phyloP scores from a whole-genome alignment of 768 basidiomycete genomes.

The Trametes elegans region DNA sequence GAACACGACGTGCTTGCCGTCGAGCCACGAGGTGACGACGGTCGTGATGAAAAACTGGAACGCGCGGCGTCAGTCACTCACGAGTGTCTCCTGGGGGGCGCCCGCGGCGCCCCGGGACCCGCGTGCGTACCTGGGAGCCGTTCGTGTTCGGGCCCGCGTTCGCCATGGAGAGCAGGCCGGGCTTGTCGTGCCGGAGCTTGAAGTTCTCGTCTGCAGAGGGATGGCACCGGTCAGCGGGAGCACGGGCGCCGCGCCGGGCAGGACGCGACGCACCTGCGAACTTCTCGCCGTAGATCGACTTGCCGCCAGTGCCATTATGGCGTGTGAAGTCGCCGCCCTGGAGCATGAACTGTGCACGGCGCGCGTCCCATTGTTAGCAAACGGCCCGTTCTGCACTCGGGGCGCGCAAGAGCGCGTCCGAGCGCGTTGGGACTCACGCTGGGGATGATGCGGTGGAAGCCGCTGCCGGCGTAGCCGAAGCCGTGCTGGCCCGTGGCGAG shows the following conservation, averaged over 20 bases:
- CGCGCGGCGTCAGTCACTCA: background rate
- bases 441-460: conserved; percentile 64
- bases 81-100: no score
- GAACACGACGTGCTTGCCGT: conserved; percentile 69
- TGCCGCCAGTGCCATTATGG: conserved; percentile 76
- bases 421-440: conserved; percentile 37
- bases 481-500: conserved; percentile 49
- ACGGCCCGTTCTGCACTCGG: background rate
- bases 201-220: conserved; percentile 66
- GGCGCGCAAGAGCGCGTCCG: background rate
- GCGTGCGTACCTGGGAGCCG: conserved; percentile 61
- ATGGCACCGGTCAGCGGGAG: background rate
- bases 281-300: conserved; percentile 81
- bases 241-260: background rate
- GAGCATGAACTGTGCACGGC: conserved; percentile 64
- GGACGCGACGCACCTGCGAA: conserved; percentile 55
- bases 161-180: conserved; percentile 80
- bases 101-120: background rate
- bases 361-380: background rate
- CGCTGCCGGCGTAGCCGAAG: conserved; percentile 46
- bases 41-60: conserved; percentile 79
- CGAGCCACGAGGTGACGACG: conserved; percentile 65
- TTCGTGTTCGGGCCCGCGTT: conserved; percentile 83
- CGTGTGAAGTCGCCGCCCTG: conserved; percentile 86
- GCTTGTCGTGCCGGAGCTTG: conserved; percentile 55